Evolutionary conservation across 768 basidiomycete species (phyloP), one percentile per base, ranked within the genome.

Genomic region (Lyophyllum shimeji): DNA sequence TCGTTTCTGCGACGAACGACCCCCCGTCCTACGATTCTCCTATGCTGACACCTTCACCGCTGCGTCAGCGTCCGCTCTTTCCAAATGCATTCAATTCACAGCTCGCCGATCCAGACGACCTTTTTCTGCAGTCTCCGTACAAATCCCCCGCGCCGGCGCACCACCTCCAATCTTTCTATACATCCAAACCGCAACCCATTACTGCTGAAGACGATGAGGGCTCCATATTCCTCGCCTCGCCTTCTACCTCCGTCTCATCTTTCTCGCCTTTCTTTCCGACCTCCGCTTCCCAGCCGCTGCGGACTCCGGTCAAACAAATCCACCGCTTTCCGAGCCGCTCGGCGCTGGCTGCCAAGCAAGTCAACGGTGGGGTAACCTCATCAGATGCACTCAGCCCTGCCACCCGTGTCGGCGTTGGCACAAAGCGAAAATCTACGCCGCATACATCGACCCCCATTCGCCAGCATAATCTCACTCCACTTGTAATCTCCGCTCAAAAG

Each of bases 41-140:
- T 44, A 82, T 86, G 81, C 76, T 83, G 46, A 82, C 85, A 1
- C 84, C 87, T 20, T 88, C 87, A 5, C 85, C 85, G 11, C 76
- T 84, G 57, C 75, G 81, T 50, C 76, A 76, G 59, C 72, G 71
- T 11, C 70, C 72, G 15, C 70, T 76, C 50, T 79, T 77, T 62
- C 67, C 74, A 5, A 65, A 63, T 56, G 53, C 57, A 18, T 59
- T 62, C 49, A 51, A 56, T 58, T 60, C 55, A 53, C 60, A 69
- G 50, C 58, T 63, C 31, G 49, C 69, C 39, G 77, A 80, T 61
- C 60, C 68, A 51, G 81, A 84, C 60, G 81, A 84, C 63, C 68
- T 79, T 56, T 83, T 83, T 64, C 72, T 80, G 7, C 77, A 80
- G 53, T 83, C 82, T 31, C 80, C 82, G 7, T 82, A 74, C 71